A percentile compares a stretch with the other conserved stretches of the same genome.
These are phyloP conservation scores for Myxozyma kluyveri DNA, from an alignment of 805 yeast genomes.

Conservation along the genomic window DNA sequence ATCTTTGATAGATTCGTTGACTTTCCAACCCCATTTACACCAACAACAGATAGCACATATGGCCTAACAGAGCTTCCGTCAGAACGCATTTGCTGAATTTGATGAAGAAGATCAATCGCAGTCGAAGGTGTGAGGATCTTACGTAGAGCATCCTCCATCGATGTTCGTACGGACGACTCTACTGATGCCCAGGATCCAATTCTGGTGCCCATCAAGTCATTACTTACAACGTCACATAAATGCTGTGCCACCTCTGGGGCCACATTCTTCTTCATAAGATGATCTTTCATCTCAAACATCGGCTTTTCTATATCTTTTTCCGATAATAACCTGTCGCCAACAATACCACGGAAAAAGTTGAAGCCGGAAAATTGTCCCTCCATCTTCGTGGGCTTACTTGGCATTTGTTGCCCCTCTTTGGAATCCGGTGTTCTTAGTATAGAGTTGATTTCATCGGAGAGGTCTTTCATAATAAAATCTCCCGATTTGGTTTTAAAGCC, in stretches of 20 bases:
- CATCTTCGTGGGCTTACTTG: constrained; percentile 15
- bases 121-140: constrained; percentile 87
- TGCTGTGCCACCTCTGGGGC: constrained; percentile 84
- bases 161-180: constrained; percentile 61
- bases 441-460: constrained; percentile 52
- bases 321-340: constrained; percentile 69
- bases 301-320: constrained; percentile 65
- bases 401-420: too few species aligned
- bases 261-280: constrained; percentile 79
- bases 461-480: constrained; percentile 62
- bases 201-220: constrained; percentile 67
- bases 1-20: constrained; percentile 91
- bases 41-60: constrained; percentile 94
- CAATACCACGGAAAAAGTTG: constrained; percentile 56
- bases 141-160: constrained; percentile 55
- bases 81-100: constrained; percentile 50
- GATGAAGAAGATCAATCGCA: constrained; percentile 80
- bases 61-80: constrained; percentile 50
- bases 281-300: constrained; percentile 64
- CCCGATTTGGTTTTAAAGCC: constrained; percentile 51
- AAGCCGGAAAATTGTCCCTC: constrained; percentile 42
- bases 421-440: constrained; percentile 37
- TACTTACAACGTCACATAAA: constrained; percentile 66
- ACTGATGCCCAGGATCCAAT: constrained; percentile 73
- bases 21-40: constrained; percentile 97